Conservation (phyloP, 140 eudicot genomes). For the Erigeron philadelphicus region DNA sequence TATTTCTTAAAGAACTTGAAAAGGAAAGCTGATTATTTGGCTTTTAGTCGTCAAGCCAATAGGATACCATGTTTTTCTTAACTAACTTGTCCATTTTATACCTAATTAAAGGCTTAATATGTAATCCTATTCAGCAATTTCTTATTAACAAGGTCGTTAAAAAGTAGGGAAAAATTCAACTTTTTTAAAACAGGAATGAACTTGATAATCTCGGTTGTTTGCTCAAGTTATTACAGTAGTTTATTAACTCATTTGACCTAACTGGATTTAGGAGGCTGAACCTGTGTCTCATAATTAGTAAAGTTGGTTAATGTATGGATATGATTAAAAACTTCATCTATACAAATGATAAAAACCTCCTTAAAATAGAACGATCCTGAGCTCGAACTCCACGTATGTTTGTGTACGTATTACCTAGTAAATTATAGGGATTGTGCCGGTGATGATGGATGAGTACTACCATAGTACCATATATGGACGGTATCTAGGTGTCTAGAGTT, state of each 20-base stretch:
- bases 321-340: not conserved
- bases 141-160: conserved; percentile 31
- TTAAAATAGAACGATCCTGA: not conserved
- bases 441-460: not conserved
- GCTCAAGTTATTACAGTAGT: conserved; percentile 6
- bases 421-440: not conserved
- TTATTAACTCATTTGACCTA: conserved; percentile 22
- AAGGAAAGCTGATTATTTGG: conserved; percentile 23
- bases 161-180: conserved; percentile 18
- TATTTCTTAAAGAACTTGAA: conserved; percentile 22
- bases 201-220: conserved; percentile 19
- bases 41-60: conserved; percentile 40
- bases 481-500: not conserved
- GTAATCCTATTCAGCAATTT: conserved; percentile 31
- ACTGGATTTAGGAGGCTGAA: conserved; percentile 19
- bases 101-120: conserved; percentile 36
- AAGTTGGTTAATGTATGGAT: not conserved
- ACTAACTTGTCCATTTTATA: conserved; percentile 35
- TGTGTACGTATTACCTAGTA: not conserved
- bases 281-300: not conserved
- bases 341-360: not conserved
- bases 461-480: not conserved
- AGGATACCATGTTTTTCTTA: conserved; percentile 23
- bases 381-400: conserved; percentile 2
- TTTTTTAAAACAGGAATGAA: conserved; percentile 26